Conservation (phyloP, 2,329 filamentous ascomycete genomes). For the Aspergillus sergii region DNA sequence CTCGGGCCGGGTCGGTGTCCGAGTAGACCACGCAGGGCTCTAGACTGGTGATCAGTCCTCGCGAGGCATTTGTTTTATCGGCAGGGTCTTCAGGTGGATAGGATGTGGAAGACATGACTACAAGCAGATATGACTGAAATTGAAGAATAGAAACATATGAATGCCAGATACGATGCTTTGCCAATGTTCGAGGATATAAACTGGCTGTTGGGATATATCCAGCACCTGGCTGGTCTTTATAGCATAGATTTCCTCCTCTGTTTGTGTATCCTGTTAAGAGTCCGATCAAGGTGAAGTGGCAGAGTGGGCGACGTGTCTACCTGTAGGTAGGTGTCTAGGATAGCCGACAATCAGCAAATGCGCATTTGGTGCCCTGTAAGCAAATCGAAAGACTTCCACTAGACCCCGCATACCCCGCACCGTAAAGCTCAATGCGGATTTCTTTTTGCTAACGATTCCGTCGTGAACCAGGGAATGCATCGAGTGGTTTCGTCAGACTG, state of each 20-base stretch:
- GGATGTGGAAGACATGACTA: neutral
- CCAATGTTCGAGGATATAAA: neutral
- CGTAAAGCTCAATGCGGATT: neutral
- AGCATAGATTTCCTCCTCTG: neutral
- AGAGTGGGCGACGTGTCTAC: neutral
- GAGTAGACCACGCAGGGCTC: conserved; percentile 21
- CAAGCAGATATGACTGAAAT: neutral
- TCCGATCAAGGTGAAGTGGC: neutral
- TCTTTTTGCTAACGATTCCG: neutral
- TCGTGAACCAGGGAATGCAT: neutral
- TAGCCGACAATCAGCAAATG: too few species aligned
- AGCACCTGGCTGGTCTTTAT: neutral
- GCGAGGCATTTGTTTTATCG: conserved; percentile 1
- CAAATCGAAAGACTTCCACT: neutral
- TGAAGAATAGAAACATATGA: neutral
- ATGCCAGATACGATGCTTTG: neutral
- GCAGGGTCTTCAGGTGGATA: neutral
- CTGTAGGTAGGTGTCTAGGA: neutral
- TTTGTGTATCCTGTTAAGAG: neutral
- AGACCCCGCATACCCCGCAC: neutral
- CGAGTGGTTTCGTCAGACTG: neutral
- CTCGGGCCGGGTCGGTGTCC: conserved; percentile 24
- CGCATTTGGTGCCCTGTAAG: neutral
- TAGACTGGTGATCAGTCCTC: conserved; percentile 23
- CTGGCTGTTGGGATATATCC: neutral